Evolutionary conservation across 805 yeast genomes (phyloP).

Genomic region (Torulaspora delbrueckii): DNA sequence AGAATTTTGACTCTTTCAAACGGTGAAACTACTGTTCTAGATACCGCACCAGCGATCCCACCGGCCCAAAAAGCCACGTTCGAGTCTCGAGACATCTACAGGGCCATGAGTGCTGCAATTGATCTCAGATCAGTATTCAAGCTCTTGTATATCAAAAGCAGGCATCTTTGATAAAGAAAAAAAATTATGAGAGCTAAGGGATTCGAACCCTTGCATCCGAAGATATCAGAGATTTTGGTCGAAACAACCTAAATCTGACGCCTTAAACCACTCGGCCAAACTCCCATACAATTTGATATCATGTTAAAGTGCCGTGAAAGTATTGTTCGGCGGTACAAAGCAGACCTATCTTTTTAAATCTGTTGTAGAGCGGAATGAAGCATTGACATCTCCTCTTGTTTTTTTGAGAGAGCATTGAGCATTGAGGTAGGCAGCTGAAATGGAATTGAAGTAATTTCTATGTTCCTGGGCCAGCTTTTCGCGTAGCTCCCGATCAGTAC

Average conservation of each 20-base stretch:
- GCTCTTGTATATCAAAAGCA: background rate
- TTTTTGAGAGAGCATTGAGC: no score
- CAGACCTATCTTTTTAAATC: no score
- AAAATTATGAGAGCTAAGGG: constrained; percentile 39
- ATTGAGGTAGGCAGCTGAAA: no score
- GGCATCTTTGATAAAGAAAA: background rate
- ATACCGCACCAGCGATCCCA: constrained; percentile 73
- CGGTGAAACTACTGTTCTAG: constrained; percentile 91
- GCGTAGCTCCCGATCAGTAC: no score
- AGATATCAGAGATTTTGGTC: constrained; percentile 38
- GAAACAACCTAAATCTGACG: constrained; percentile 40
- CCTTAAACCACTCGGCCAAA: constrained; percentile 45
- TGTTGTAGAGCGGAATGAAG: no score
- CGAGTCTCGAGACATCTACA: constrained; percentile 13
- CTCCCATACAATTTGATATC: constrained; percentile 23
- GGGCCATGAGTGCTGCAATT: background rate
- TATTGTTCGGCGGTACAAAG: no score
- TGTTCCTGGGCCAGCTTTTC: no score
- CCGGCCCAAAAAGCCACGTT: constrained; percentile 55
- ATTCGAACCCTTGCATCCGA: constrained; percentile 45
- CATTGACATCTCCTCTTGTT: no score
- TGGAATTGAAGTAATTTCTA: no score
- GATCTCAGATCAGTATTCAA: background rate
- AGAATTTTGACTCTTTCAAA: constrained; percentile 90
- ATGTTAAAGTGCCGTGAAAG: no score